Evolutionary conservation across 352 stramenopile species (phyloP), one percentile per base, ranked within the genome.

Genomic region (Pythium phragmiticola): DNA sequence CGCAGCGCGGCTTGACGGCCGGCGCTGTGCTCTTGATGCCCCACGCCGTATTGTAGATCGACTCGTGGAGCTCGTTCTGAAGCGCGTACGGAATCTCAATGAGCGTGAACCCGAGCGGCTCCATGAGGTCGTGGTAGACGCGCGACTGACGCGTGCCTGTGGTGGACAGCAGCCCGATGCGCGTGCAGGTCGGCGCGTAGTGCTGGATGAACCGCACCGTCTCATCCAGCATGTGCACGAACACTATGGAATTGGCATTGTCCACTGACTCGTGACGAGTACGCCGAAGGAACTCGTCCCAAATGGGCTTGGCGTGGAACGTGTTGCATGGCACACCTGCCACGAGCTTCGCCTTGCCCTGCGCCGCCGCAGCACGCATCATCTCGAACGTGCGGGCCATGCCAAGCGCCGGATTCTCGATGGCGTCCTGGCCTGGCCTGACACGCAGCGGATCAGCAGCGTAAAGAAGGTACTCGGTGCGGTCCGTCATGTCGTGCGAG

Each of bases 381-480:
- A 92, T 90, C 30, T 75, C 69, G 46, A 92, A 82, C 39, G 81
- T 92, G 14, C 80, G 77, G 34, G 81, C 81, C 83, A 92, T 92
- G 50, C 83, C 83, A 23, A 63, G 69, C 26, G 83, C 83, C 34
- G 83, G 83, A 66, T 90, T 92, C 66, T 89, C 83, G 19, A 89
- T 34, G 1, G 33, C 17, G 17, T 55, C 53, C 33, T 13, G n/a
- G 1, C 6, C 8, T 3, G 37, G 36, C 47, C 65, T 65, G 19
- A 11, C 26, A 26, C 37, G 33, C 9, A 50, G 47, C 16, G 55
- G 51, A 16, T 63, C 61, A 33, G 56, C 56, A 9, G 63, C 42
- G 64, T 73, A 73, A 13, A 77, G 66, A 34, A 90, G 59, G 54
- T 76, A 89, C 74, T 84, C 75, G 43, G 80, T 84, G 53, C 83